Conservation (phyloP, 2,329 filamentous ascomycete species). For the Geosmithia putterillii region DNA sequence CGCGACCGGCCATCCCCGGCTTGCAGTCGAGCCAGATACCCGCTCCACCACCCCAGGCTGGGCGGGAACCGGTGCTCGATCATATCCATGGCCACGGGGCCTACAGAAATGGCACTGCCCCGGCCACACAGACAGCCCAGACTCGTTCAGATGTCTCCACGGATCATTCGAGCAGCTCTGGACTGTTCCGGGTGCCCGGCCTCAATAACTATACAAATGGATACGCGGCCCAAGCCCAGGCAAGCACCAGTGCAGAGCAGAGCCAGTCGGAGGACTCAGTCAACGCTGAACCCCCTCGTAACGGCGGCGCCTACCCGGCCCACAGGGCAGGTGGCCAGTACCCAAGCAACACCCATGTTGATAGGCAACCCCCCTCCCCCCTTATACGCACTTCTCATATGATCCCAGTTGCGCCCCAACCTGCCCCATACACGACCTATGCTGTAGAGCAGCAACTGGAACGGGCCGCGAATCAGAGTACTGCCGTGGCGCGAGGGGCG, state of each 20-base stretch:
- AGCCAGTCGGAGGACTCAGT: conserved; percentile 29
- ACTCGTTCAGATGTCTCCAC: not conserved
- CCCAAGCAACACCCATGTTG: conserved; percentile 12
- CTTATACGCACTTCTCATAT: conserved; percentile 63
- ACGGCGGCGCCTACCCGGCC: conserved; percentile 5
- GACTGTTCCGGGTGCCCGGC: conserved; percentile 13
- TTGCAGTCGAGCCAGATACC: not conserved
- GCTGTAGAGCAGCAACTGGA: conserved; percentile 22
- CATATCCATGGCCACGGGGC: not conserved
- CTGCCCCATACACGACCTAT: conserved; percentile 54
- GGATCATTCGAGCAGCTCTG: not conserved
- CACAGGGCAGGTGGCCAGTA: conserved; percentile 5
- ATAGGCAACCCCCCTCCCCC: conserved; percentile 36
- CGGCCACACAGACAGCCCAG: not conserved
- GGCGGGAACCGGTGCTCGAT: not conserved
- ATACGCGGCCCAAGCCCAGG: conserved; percentile 3
- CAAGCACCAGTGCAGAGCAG: conserved; percentile 21
- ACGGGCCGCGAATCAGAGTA: conserved; percentile 5
- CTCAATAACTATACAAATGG: conserved; percentile 13
- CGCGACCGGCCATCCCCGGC: not conserved
- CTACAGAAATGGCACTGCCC: conserved; percentile 3
- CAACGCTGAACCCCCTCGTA: conserved; percentile 12
- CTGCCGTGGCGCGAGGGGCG: conserved; percentile 12
- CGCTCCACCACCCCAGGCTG: conserved; percentile 5
- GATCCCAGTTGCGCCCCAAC: conserved; percentile 62